These are phyloP conservation scores for Fraxinus velutina DNA, from an alignment of 305 asterid genomes.

Conservation along the genomic window DNA sequence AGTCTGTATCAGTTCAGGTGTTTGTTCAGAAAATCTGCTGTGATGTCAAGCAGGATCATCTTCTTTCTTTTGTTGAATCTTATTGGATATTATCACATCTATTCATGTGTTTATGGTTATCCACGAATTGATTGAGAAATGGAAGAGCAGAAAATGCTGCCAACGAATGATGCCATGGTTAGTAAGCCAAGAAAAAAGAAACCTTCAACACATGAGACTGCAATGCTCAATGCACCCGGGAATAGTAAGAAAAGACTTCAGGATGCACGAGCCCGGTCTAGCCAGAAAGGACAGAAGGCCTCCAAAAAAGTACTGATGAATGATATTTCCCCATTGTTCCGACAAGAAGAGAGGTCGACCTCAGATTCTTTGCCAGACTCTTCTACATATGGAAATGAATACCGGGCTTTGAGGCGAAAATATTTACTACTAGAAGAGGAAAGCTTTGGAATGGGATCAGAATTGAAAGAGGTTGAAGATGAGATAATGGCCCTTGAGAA, in stretches of 20 bases:
- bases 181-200: slow-evolving; percentile 58
- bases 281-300: slow-evolving; percentile 42
- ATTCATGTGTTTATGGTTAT: neutral
- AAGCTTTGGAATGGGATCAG: slow-evolving; percentile 58
- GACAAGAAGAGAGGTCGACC: slow-evolving; percentile 34
- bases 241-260: slow-evolving; percentile 32
- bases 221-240: slow-evolving; percentile 35
- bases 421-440: slow-evolving; percentile 81
- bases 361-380: slow-evolving; percentile 45
- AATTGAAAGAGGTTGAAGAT: slow-evolving; percentile 58
- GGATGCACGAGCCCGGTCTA: slow-evolving; percentile 26
- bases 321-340: slow-evolving; percentile 32
- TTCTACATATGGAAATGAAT: slow-evolving; percentile 55
- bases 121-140: slow-evolving; percentile 24
- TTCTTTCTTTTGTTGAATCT: neutral
- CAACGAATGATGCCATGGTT: slow-evolving; percentile 30
- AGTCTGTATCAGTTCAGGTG: neutral
- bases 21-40: neutral
- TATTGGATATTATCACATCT: neutral
- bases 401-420: slow-evolving; percentile 68
- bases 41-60: neutral
- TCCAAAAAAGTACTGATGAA: slow-evolving; percentile 40
- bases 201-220: slow-evolving; percentile 30
- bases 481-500: slow-evolving; percentile 68
- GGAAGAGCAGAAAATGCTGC: slow-evolving; percentile 51